Percentiles rank a stretch among this genome's conserved stretches.
Conservation (phyloP, 2,329 filamentous ascomycete genomes). For the Grosmannia clavigera region DNA sequence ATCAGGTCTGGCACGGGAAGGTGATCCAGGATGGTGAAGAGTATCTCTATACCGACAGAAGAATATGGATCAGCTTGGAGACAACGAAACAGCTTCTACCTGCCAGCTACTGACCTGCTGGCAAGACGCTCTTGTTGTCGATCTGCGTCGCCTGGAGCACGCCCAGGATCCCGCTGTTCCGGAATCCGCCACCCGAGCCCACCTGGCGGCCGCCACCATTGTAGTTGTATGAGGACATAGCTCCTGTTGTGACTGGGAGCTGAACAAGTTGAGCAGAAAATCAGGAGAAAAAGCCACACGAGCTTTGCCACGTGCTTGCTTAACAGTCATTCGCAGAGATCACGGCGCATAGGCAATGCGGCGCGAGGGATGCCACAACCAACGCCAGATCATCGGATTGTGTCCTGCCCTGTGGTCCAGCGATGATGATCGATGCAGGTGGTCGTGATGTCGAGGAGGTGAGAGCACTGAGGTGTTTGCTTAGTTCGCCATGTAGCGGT, state of each 20-base stretch:
- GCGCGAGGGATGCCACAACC: not conserved
- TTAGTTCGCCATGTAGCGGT: not conserved
- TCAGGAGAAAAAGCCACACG: not conserved
- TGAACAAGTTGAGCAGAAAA: not conserved
- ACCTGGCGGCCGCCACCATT: conserved; percentile 23
- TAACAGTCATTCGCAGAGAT: not conserved
- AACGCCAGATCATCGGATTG: not conserved
- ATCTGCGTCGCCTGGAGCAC: conserved; percentile 68
- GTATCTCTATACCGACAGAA: conserved; percentile 53
- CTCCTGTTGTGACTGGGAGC: not conserved
- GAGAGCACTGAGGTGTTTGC: not conserved
- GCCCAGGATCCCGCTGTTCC: conserved; percentile 46
- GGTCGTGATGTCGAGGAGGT: not conserved
- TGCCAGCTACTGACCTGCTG: conserved; percentile 50
- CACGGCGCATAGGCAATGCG: not conserved
- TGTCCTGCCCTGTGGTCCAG: not conserved
- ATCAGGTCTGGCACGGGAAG: conserved; percentile 76
- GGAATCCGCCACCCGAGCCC: conserved; percentile 21
- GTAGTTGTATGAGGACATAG: not conserved
- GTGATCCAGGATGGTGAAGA: conserved; percentile 79
- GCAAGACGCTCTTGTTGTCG: conserved; percentile 63
- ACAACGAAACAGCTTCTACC: not conserved
- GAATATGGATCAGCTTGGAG: not conserved
- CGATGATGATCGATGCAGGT: not conserved
- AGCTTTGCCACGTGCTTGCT: not conserved